Conservation (phyloP, 2,329 filamentous ascomycete genomes). For the Colletotrichum agaves region DNA sequence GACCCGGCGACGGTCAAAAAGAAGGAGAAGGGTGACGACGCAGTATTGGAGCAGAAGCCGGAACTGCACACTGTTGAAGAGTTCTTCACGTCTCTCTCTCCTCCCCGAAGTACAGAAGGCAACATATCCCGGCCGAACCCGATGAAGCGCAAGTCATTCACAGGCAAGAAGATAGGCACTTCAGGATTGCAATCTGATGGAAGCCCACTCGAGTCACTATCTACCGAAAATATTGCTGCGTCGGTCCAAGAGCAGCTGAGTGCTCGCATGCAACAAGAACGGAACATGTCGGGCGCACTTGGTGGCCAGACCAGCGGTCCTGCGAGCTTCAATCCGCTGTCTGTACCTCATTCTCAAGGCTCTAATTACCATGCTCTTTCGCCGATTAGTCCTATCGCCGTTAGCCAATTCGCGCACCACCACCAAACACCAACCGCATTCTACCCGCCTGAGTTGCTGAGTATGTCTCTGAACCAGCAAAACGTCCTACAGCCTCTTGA, state of each 20-base stretch:
- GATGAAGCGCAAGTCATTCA: slow-evolving; percentile 50
- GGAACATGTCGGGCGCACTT: slow-evolving; percentile 55
- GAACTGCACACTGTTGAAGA: slow-evolving; percentile 95
- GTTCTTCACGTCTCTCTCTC: slow-evolving; percentile 85
- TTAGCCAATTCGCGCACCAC: slow-evolving; percentile 50
- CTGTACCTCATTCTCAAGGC: slow-evolving; percentile 54
- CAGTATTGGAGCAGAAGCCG: slow-evolving; percentile 86
- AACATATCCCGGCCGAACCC: slow-evolving; percentile 22
- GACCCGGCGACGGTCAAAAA: slow-evolving; percentile 75
- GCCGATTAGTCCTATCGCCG: slow-evolving; percentile 62
- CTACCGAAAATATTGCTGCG: slow-evolving; percentile 45
- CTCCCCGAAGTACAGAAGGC: slow-evolving; percentile 63
- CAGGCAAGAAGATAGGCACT: slow-evolving; percentile 47
- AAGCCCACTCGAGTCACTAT: slow-evolving; percentile 36
- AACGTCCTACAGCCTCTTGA: slow-evolving; percentile 76
- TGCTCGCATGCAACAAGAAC: slow-evolving; percentile 51
- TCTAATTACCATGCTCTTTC: slow-evolving; percentile 60
- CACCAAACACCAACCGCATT: slow-evolving; percentile 52
- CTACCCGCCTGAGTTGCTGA: slow-evolving; percentile 65
- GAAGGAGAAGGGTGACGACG: slow-evolving; percentile 85
- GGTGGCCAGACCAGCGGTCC: slow-evolving; percentile 54
- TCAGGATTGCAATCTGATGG: slow-evolving; percentile 34
- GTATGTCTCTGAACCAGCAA: slow-evolving; percentile 61
- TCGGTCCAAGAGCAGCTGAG: slow-evolving; percentile 50
- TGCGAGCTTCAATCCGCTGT: slow-evolving; percentile 53